Base-by-base conservation (phyloP, 2,329 filamentous ascomycete species). In the Biscogniauxia mediterranea region DNA sequence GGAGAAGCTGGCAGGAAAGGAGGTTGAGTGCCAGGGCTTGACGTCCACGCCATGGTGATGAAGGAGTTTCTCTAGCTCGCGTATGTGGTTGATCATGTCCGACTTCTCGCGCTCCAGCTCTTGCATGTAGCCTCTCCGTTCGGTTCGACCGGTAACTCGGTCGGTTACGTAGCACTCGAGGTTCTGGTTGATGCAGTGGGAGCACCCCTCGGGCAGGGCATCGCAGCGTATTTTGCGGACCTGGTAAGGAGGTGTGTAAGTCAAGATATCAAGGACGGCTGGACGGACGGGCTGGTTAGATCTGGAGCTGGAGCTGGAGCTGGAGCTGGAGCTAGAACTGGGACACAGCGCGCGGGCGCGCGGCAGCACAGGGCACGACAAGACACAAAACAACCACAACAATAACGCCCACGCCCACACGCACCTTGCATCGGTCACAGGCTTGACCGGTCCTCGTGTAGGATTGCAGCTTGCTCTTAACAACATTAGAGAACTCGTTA, bases 191-290 rank as follows among this genome's bases (percentile, higher is more conserved):
- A 86, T 79, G 78, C 92, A 96, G 69, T 91, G 89, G 64, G 90
- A 91, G 78, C 92, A 96, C 64, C 91, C 92, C 67, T 91, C 89
- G 32, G 89, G 86, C 50, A 90, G 81, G 58, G 88, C 89, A 79
- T 96, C 92, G 81, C 92, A 96, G 72, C 91, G 87, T 70, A 96
- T 96, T 78, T 96, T 96, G 68, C 92, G 87, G 61, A 92, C 82
- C 89, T 61, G 62, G 26, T 28, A 61, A 58, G n/a, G 62, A 57
- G 54, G 64, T 64, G 63, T 52, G 61, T 57, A 25, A 56, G 59
- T 42, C 51, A 55, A 58, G 20, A 51, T 52, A 55, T 49, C 23
- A 52, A 32, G 11, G 28, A 32, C 7, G 7, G 28, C 28, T 32
- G 11, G 28, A 13, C 11, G 7, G 11, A 32, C 7, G 7, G 28